phyloP scores from a whole-genome alignment of 805 yeast species.

The Scheffersomyces stipitis region DNA sequence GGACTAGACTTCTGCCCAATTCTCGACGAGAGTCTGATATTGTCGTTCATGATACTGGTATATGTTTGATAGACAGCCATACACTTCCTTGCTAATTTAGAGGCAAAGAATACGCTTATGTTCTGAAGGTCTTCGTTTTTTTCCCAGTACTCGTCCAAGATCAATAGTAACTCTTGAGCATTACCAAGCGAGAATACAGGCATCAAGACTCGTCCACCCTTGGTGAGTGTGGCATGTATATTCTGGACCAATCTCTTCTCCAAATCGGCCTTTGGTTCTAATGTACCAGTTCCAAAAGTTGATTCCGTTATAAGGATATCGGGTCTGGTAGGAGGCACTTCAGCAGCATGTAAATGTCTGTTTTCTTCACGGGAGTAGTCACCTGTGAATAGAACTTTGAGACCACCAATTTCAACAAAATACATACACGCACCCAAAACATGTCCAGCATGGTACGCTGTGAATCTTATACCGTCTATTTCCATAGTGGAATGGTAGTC shows the following conservation, averaged over 20 bases:
- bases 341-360: conserved; percentile 93
- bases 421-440: conserved; percentile 99
- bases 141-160: conserved; percentile 94
- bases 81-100: conserved; percentile 90
- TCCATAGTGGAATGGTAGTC: conserved; percentile 96
- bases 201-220: conserved; percentile 88
- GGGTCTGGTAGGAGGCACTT: conserved; percentile 83
- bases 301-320: conserved; percentile 92
- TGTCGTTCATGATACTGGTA: conserved; percentile 96
- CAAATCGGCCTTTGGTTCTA: conserved; percentile 84
- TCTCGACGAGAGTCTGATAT: conserved; percentile 61
- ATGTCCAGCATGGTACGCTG: conserved; percentile 99
- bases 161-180: conserved; percentile 89
- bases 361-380: conserved; percentile 96
- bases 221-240: conserved; percentile 77
- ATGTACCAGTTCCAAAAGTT: conserved; percentile 97
- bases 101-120: conserved; percentile 86
- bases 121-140: conserved; percentile 77
- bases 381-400: conserved; percentile 88
- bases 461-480: conserved; percentile 89
- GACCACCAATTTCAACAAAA: conserved; percentile 90
- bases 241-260: conserved; percentile 78
- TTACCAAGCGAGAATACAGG: conserved; percentile 97
- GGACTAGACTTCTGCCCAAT: conserved; percentile 58
- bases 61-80: conserved; percentile 97